Percentiles rank a stretch among this genome's conserved stretches.
These are phyloP conservation scores for Fusarium sp. DNA, from an alignment of 2,329 filamentous ascomycete genomes.

Conservation along the genomic window DNA sequence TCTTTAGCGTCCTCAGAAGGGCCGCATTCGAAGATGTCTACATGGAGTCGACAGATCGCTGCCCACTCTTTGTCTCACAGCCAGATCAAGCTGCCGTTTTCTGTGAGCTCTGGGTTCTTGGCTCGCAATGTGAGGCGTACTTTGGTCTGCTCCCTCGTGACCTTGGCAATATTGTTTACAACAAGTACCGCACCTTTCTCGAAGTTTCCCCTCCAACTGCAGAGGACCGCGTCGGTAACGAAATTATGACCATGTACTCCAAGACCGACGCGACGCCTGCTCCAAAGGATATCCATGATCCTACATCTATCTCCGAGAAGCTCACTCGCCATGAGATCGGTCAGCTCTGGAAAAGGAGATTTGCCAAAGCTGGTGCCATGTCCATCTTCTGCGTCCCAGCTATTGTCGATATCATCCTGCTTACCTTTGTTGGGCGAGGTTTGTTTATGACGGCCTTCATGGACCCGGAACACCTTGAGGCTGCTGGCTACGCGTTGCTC, in stretches of 20 bases:
- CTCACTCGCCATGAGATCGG: constrained; percentile 18
- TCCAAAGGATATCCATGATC: too few species aligned
- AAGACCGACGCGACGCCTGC: constrained; percentile 9
- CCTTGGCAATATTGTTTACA: constrained; percentile 23
- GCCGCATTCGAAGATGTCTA: constrained; percentile 36
- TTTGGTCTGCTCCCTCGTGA: constrained; percentile 33
- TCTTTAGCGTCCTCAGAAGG: constrained; percentile 22
- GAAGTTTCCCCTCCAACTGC: constrained; percentile 10
- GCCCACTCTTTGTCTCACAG: constrained; percentile 34
- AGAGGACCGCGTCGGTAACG: constrained; percentile 25
- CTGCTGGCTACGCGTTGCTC: constrained; percentile 29
- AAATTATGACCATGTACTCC: constrained; percentile 40
- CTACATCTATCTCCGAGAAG: background rate
- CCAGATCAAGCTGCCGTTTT: constrained; percentile 37
- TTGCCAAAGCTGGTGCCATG: constrained; percentile 31
- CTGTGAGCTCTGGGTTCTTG: constrained; percentile 37
- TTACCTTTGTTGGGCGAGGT: constrained; percentile 32
- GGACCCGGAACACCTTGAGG: constrained; percentile 17
- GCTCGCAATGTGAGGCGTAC: constrained; percentile 36
- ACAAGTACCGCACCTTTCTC: constrained; percentile 21
- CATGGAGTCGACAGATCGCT: constrained; percentile 33
- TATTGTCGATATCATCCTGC: constrained; percentile 26
- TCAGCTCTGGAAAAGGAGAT: constrained; percentile 28
- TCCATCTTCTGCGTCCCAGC: constrained; percentile 36
- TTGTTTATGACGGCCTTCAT: constrained; percentile 39